Percentiles rank a stretch among this genome's conserved stretches.
Evolutionary conservation across 2,329 filamentous ascomycete genomes (phyloP).

Genomic region (Amesomyces nigricolor): DNA sequence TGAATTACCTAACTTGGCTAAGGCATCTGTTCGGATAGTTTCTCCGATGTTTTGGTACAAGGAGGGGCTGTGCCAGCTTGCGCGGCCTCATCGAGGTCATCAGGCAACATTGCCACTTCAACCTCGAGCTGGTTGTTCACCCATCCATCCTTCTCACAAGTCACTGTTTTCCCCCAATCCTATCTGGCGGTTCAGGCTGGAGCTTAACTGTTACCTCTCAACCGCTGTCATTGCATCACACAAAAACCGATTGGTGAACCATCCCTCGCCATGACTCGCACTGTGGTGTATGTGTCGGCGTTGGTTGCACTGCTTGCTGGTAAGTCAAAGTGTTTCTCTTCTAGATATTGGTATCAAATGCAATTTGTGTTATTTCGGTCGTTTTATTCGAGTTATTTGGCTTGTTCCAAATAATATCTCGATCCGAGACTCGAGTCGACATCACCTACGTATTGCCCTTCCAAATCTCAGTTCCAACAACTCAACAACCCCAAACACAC

Average conservation of each 20-base stretch:
- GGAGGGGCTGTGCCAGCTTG: background rate
- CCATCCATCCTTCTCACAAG: background rate
- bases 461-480: no score
- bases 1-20: no score
- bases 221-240: background rate
- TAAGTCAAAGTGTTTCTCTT: constrained; percentile 29
- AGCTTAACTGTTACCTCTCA: background rate
- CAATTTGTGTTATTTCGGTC: background rate
- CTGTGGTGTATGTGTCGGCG: constrained; percentile 39
- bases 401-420: no score
- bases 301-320: constrained; percentile 40
- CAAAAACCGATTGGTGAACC: background rate
- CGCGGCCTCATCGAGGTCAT: background rate
- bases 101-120: background rate
- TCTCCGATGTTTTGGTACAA: no score
- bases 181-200: no score
- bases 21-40: no score
- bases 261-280: constrained; percentile 37
- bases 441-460: no score
- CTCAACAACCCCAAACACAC: no score
- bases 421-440: no score
- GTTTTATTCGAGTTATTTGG: background rate
- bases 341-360: background rate
- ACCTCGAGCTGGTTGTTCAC: background rate
- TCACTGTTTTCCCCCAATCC: no score